Evolutionary conservation across 768 basidiomycete species (phyloP), one percentile per base, ranked within the genome.

Genomic region (Cyathus striatus): DNA sequence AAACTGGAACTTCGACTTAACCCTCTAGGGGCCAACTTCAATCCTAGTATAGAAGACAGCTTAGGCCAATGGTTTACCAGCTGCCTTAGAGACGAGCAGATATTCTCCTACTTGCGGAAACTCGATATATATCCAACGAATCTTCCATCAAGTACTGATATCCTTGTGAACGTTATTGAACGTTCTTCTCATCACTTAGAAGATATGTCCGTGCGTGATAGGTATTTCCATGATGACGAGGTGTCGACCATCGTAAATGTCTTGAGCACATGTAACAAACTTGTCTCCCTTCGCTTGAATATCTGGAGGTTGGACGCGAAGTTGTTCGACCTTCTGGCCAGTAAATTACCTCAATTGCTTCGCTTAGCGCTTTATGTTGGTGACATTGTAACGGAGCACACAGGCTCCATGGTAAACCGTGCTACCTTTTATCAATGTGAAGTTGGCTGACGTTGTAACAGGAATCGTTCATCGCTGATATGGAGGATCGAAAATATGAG

Each of bases 51-150:
- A 5, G 70, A 73, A 43, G 48, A 60, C 3, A 42, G 49, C 4
- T 54, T 76, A 14, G 56, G 49, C 27, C 42, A 60, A 14, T 73
- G 71, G 64, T 55, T 75, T 17, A n/a, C 36, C 1, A 37, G 47
- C 1, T 59, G 56, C 23, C 45, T 60, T 13, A 49, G 56, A n/a
- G 58, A 66, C 40, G 42, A 53, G 13, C 36, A 41, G 5, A 50
- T 56, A 20, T 61, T 74, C 32, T 45, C 58, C 2, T 51, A 57
- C 23, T 51, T 70, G 14, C 54, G 55, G n/a, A 41, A 46, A 6
- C 49, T 76, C 21, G 63, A 70, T 17, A 55, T 76, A 23, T 75
- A 70, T 47, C 73, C 72, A 1, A 69, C 72, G 3, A 56, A 53
- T 30, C 55, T 54, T 24, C 40, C 42, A 10, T 48, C 36, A 27